A percentile compares a stretch with the other conserved stretches of the same genome.
Evolutionary conservation across 768 basidiomycete genomes (phyloP).

Genomic region (Cyclocybe cylindracea): DNA sequence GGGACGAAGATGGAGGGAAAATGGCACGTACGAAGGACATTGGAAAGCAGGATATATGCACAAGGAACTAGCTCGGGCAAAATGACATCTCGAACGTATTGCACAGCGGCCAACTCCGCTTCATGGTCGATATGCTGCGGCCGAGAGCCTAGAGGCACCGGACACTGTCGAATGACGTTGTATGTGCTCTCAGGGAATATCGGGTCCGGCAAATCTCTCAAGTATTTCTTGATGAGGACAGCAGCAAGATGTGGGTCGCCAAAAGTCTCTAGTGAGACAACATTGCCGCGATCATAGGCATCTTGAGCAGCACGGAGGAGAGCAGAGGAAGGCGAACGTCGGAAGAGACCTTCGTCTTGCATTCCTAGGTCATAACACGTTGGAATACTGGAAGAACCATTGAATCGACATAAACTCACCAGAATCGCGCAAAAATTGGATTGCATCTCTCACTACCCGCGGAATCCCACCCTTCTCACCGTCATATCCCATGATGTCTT

Average conservation of each 20-base stretch:
- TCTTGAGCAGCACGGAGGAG: constrained; percentile 75
- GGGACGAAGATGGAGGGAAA: too few species aligned
- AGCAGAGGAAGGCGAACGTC: constrained; percentile 74
- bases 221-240: constrained; percentile 83
- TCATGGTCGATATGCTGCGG: constrained; percentile 20
- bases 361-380: constrained; percentile 43
- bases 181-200: constrained; percentile 76
- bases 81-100: constrained; percentile 69
- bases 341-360: constrained; percentile 78
- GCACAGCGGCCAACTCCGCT: constrained; percentile 56
- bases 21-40: constrained; percentile 68
- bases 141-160: constrained; percentile 41
- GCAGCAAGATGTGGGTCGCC: constrained; percentile 80
- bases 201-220: constrained; percentile 78
- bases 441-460: constrained; percentile 74
- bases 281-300: constrained; percentile 78
- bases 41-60: constrained; percentile 71
- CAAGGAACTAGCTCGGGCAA: constrained; percentile 72
- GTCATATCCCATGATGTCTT: constrained; percentile 80
- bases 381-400: background rate
- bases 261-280: constrained; percentile 77
- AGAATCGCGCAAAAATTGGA: constrained; percentile 66
- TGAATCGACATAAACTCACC: constrained; percentile 34
- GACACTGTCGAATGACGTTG: constrained; percentile 66
- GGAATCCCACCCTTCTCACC: constrained; percentile 86